Base-by-base conservation (phyloP, 2,329 filamentous ascomycete species). In the Xylaria sp. region DNA sequence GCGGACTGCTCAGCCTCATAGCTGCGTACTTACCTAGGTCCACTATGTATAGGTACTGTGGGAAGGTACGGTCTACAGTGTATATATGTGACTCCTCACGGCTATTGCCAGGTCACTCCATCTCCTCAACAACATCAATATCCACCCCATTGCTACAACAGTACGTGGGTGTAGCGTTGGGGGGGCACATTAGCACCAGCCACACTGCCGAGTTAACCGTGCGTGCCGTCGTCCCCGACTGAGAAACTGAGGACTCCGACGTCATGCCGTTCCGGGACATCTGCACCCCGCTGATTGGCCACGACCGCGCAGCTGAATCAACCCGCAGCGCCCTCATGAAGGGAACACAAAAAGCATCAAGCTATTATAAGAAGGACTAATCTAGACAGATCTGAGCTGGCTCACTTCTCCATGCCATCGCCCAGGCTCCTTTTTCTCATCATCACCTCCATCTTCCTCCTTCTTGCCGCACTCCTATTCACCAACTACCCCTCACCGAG, bases 161-260 rank as follows among this genome's bases (percentile, higher is more conserved):
- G n/a, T n/a, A n/a, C n/a, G n/a, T n/a, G n/a, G n/a, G n/a, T n/a
- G n/a, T n/a, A n/a, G n/a, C n/a, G n/a, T n/a, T n/a, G n/a, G n/a
- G n/a, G n/a, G n/a, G n/a, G n/a, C n/a, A n/a, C n/a, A n/a, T n/a
- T n/a, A n/a, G 52, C 53, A 58, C 51, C 19, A 61, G 61, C 62
- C 58, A 61, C 58, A 46, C 58, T 58, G 58, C 58, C 53, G 48
- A 31, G 17, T 40, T 64, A 64, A 38, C 57, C 54, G 47, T 25
- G 35, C 23, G 19, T 41, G 40, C 54, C 15, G 43, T 47, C 21
- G 33, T 40, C 29, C 46, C 3, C 27, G 33, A 31, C 13, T 10
- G 33, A n/a, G 7, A 25, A 23, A 51, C 15, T 62, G 60, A 63
- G 56, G 58, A 27, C 58, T 51, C 62, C 62, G 58, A 64, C 62